Percentiles rank a stretch among this genome's conserved stretches.
phyloP scores from a whole-genome alignment of 768 basidiomycete genomes.

The Naganishia vishniacii region DNA sequence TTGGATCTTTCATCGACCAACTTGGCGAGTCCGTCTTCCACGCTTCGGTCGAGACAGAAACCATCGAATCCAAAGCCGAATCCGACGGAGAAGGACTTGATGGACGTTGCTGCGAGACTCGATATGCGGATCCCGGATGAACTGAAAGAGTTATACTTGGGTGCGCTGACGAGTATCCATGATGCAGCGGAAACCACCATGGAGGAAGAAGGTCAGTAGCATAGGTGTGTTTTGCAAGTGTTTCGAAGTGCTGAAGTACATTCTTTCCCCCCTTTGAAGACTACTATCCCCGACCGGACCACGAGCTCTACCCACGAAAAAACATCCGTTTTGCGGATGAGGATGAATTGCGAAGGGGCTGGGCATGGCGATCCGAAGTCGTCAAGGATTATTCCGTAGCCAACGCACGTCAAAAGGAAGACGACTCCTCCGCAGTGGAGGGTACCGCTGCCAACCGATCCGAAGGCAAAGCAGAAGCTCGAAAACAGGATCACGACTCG shows the following conservation, averaged over 20 bases:
- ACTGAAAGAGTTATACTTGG: slow-evolving; percentile 8
- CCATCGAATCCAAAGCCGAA: slow-evolving; percentile 19
- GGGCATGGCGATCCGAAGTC: slow-evolving; percentile 33
- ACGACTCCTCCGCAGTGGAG: slow-evolving; percentile 9
- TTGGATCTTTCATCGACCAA: slow-evolving; percentile 1
- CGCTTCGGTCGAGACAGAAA: slow-evolving; percentile 1
- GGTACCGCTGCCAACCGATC: background rate
- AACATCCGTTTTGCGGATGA: slow-evolving; percentile 34
- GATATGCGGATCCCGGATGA: slow-evolving; percentile 19
- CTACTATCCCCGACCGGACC: slow-evolving; percentile 34
- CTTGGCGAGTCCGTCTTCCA: slow-evolving; percentile 8
- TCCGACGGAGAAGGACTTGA: slow-evolving; percentile 19
- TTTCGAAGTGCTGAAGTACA: background rate
- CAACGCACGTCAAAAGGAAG: slow-evolving; percentile 7
- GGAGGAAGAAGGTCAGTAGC: slow-evolving; percentile 4
- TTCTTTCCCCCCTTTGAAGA: slow-evolving; percentile 20
- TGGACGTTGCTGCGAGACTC: slow-evolving; percentile 7
- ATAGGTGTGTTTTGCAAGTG: background rate
- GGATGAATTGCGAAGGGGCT: slow-evolving; percentile 34
- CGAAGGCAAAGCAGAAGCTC: slow-evolving; percentile 15
- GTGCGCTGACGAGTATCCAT: slow-evolving; percentile 21
- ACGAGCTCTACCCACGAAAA: slow-evolving; percentile 31
- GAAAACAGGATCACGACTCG: slow-evolving; percentile 1
- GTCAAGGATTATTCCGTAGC: slow-evolving; percentile 23
- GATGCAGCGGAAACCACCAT: slow-evolving; percentile 20